phyloP scores from a whole-genome alignment of 2,329 filamentous ascomycete species.

The Fusarium acutatum region DNA sequence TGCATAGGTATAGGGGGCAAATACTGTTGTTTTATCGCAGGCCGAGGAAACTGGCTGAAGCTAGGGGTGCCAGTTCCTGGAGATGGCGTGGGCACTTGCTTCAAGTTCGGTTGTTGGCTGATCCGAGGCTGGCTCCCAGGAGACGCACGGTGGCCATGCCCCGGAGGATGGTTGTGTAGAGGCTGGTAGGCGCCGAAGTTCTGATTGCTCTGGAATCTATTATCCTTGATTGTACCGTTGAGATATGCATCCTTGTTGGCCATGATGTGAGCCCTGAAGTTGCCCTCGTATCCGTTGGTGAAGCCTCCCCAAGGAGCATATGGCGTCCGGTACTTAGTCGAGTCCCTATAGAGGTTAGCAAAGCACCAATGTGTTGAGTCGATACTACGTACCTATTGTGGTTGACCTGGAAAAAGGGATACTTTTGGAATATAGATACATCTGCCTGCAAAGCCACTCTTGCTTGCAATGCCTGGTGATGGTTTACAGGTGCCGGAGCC shows the following conservation, averaged over 20 bases:
- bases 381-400: constrained; percentile 60
- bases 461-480: constrained; percentile 33
- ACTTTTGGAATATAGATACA: constrained; percentile 60
- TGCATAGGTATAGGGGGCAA: constrained; percentile 6
- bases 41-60: constrained; percentile 18
- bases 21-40: constrained; percentile 36
- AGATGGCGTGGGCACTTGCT: background rate
- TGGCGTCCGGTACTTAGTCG: constrained; percentile 66
- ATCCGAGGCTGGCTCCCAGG: constrained; percentile 5
- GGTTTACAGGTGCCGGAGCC: background rate
- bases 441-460: constrained; percentile 48
- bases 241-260: constrained; percentile 42
- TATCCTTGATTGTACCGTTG: constrained; percentile 37
- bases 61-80: background rate
- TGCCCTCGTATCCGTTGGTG: constrained; percentile 68
- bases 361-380: background rate
- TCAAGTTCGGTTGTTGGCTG: constrained; percentile 7
- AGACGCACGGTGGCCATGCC: background rate
- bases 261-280: constrained; percentile 56
- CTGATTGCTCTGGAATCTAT: background rate
- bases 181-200: background rate
- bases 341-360: constrained; percentile 53
- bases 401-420: constrained; percentile 67
- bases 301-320: constrained; percentile 67
- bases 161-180: background rate